phyloP scores from a whole-genome alignment of 208 protist genomes.

The Crithidia fasciculata region DNA sequence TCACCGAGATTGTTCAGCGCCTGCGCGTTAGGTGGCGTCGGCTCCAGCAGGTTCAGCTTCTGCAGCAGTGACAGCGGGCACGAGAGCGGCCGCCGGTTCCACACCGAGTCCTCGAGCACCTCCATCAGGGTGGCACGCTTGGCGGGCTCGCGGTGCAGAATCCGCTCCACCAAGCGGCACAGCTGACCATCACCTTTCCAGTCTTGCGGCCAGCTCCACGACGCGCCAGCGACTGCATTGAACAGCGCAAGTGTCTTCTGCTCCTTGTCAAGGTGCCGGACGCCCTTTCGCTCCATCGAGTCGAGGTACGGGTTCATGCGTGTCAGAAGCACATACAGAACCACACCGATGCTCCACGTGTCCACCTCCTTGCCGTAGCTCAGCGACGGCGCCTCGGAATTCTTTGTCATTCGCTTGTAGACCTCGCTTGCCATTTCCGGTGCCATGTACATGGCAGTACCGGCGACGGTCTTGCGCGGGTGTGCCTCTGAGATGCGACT shows the following conservation, averaged over 20 bases:
- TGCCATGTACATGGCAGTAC: constrained; percentile 92
- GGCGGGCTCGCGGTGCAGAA: constrained; percentile 56
- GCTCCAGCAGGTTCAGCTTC: constrained; percentile 79
- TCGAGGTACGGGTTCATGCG: constrained; percentile 87
- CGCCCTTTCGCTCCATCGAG: constrained; percentile 63
- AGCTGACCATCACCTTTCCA: constrained; percentile 72
- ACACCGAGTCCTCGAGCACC: constrained; percentile 78
- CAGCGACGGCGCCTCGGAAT: constrained; percentile 48
- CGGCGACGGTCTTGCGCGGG: constrained; percentile 87
- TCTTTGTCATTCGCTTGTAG: constrained; percentile 80
- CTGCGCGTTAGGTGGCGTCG: constrained; percentile 18
- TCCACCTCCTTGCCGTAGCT: constrained; percentile 90
- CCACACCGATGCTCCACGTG: constrained; percentile 90
- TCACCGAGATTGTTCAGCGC: constrained; percentile 52
- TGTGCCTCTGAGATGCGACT: constrained; percentile 79
- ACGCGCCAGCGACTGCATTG: constrained; percentile 69
- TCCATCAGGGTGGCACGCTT: constrained; percentile 72
- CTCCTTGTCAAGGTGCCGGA: constrained; percentile 62
- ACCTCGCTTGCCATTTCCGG: constrained; percentile 89
- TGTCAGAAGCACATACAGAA: constrained; percentile 86
- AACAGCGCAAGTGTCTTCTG: constrained; percentile 80
- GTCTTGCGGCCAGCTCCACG: constrained; percentile 80
- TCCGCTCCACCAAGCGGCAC: constrained; percentile 64
- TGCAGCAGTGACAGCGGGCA: constrained; percentile 81
- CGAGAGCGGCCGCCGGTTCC: constrained; percentile 80